Evolutionary conservation across 306 rosid species (phyloP).

Genomic region (Lotus japonicus): DNA sequence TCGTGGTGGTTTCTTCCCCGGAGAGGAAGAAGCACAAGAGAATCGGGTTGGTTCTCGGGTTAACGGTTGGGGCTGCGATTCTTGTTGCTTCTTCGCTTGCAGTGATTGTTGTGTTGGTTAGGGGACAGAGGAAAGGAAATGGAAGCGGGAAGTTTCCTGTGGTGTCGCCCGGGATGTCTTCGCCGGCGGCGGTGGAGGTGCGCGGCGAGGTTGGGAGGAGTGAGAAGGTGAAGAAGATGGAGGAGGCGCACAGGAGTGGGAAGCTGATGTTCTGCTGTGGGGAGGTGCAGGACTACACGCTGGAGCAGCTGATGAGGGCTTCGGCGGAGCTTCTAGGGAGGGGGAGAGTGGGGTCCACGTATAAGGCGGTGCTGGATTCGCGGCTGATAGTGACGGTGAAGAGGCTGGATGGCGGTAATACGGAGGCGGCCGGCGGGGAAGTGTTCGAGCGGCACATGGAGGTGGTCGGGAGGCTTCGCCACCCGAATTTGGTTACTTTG

Average conservation of each 20-base stretch:
- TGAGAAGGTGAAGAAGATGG: constrained; percentile 28
- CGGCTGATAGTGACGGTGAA: constrained; percentile 64
- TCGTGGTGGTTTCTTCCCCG: constrained; percentile 35
- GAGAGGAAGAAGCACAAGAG: constrained; percentile 28
- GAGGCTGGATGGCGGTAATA: constrained; percentile 68
- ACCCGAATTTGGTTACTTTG: constrained; percentile 77
- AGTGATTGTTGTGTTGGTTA: constrained; percentile 22
- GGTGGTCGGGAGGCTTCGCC: constrained; percentile 53
- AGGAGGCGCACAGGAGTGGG: constrained; percentile 49
- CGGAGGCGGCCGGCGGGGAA: constrained; percentile 39
- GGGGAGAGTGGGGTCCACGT: constrained; percentile 76
- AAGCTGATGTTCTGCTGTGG: constrained; percentile 62
- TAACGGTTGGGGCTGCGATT: constrained; percentile 29
- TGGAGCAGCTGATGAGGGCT: constrained; percentile 84
- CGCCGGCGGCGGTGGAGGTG: neutral
- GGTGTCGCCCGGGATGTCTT: neutral
- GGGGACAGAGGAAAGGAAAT: neutral
- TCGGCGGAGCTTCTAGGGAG: constrained; percentile 92
- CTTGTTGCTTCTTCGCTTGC: constrained; percentile 25
- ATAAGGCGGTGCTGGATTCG: constrained; percentile 78
- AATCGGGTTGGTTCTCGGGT: constrained; percentile 43
- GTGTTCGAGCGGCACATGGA: constrained; percentile 69
- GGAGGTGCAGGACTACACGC: constrained; percentile 49
- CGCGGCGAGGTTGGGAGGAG: neutral
- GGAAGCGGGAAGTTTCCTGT: no score